phyloP scores from a whole-genome alignment of 805 yeast genomes.

The Barnettozyma vustinii region DNA sequence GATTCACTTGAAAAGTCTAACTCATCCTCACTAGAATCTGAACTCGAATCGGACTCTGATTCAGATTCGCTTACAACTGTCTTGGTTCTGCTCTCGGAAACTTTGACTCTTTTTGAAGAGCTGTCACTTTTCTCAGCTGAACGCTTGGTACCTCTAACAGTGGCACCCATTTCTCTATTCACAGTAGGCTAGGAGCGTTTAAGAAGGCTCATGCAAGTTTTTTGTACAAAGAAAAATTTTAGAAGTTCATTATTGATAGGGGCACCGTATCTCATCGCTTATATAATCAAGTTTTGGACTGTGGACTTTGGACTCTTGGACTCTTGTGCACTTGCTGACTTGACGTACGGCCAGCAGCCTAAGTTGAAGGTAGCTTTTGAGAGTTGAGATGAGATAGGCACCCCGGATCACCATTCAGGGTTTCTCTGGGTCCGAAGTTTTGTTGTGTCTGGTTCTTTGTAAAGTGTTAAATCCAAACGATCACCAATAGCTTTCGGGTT shows the following conservation, averaged over 20 bases:
- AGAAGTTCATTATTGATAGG: background rate
- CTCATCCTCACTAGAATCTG: constrained; percentile 25
- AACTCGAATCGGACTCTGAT: constrained; percentile 28
- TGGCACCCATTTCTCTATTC: constrained; percentile 14
- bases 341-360: no score
- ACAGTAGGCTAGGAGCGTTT: background rate
- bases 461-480: no score
- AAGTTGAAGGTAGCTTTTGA: no score
- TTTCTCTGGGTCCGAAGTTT: no score
- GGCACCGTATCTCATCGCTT: background rate
- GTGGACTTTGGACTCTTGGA: background rate
- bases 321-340: no score
- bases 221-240: background rate
- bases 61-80: constrained; percentile 16
- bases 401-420: no score
- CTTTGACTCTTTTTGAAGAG: constrained; percentile 18
- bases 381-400: no score
- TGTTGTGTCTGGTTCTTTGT: no score
- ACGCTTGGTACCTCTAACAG: constrained; percentile 22
- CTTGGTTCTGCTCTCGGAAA: constrained; percentile 9
- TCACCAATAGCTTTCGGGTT: no score
- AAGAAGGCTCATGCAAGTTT: background rate
- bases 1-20: constrained; percentile 26
- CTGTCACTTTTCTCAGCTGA: constrained; percentile 1
- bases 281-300: background rate